Conservation (phyloP, 768 basidiomycete species). For the Amanita pseudoporphyria region DNA sequence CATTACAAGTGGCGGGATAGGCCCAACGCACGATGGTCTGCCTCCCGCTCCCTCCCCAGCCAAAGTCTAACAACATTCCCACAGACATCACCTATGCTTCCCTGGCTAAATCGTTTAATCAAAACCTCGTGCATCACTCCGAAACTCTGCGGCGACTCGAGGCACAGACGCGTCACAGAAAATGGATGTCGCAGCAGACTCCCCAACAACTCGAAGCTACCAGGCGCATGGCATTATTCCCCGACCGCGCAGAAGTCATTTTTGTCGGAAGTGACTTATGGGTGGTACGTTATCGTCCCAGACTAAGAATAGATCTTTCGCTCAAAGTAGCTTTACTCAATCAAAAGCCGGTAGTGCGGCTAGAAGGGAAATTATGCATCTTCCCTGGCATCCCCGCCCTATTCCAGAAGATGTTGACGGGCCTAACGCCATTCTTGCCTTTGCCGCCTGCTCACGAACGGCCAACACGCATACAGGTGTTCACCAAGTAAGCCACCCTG, state of each 20-base stretch:
- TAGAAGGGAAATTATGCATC: conserved; percentile 80
- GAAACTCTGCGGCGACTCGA: conserved; percentile 74
- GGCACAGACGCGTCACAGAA: conserved; percentile 44
- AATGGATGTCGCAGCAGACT: conserved; percentile 52
- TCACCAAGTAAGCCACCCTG: conserved; percentile 51
- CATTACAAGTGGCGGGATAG: conserved; percentile 85
- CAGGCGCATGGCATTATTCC: conserved; percentile 87
- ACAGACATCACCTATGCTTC: conserved; percentile 85
- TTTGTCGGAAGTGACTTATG: conserved; percentile 76
- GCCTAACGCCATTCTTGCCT: conserved; percentile 63
- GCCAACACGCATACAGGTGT: conserved; percentile 74
- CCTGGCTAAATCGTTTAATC: conserved; percentile 76
- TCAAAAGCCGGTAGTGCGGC: conserved; percentile 70
- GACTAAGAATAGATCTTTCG: background rate
- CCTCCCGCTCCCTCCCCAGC: conserved; percentile 4
- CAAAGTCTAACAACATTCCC: background rate
- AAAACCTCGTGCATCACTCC: conserved; percentile 58
- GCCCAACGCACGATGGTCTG: conserved; percentile 83
- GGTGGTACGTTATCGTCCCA: conserved; percentile 50
- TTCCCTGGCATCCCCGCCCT: conserved; percentile 87
- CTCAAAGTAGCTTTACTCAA: conserved; percentile 1
- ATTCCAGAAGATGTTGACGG: conserved; percentile 74
- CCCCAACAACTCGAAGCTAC: conserved; percentile 70
- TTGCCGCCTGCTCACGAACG: conserved; percentile 68
- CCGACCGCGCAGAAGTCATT: conserved; percentile 65